These are phyloP conservation scores for Volvox africanus DNA, from an alignment of 139 green algal species.

Conservation along the genomic window DNA sequence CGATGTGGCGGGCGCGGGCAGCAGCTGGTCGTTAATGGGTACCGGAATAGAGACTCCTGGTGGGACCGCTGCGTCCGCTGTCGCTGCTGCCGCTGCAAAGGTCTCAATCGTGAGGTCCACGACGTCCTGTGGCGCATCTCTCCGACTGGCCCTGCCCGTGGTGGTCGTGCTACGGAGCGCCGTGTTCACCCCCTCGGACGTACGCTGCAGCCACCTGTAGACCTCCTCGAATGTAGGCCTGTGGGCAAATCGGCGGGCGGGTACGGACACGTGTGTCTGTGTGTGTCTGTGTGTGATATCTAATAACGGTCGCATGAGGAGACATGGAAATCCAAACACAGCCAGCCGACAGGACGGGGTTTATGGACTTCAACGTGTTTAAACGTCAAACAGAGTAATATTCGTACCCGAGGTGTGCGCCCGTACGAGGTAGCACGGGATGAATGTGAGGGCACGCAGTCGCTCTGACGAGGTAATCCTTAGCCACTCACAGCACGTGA, in stretches of 20 bases:
- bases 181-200: not conserved
- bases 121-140: not conserved
- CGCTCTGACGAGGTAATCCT: too few relatives aligned
- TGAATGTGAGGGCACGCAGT: too few relatives aligned
- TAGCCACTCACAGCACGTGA: too few relatives aligned
- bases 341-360: too few relatives aligned
- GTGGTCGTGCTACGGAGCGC: not conserved
- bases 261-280: not conserved
- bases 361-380: too few relatives aligned
- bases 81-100: not conserved
- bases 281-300: not conserved
- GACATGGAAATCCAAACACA: too few relatives aligned
- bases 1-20: not conserved
- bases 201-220: not conserved
- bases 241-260: not conserved
- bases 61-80: not conserved
- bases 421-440: too few relatives aligned
- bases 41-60: not conserved
- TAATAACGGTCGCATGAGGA: too few relatives aligned
- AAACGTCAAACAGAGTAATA: too few relatives aligned
- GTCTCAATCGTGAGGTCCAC: not conserved
- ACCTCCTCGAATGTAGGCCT: constrained; percentile 26
- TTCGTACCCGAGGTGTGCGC: too few relatives aligned
- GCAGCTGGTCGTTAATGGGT: not conserved
- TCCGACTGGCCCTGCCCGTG: not conserved